phyloP scores from a whole-genome alignment of 2,329 filamentous ascomycete genomes.

The Pseudocercospora fijiensis region DNA sequence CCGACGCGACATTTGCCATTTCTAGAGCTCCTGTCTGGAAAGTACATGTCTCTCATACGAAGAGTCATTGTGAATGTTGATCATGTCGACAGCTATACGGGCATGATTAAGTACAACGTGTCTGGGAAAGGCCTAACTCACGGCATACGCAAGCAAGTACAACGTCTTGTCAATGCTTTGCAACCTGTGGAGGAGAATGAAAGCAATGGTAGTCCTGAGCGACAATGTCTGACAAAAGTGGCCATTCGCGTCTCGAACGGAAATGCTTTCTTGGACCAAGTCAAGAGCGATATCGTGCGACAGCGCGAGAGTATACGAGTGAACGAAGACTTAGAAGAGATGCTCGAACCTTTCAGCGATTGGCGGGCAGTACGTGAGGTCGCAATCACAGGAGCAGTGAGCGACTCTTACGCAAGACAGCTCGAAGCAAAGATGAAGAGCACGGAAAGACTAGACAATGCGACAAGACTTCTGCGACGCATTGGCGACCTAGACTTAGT shows the following conservation, averaged over 20 bases:
- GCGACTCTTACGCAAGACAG: constrained; percentile 38
- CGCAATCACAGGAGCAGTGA: constrained; percentile 43
- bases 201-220: neutral
- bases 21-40: constrained; percentile 44
- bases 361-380: constrained; percentile 41
- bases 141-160: constrained; percentile 44
- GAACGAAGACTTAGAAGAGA: constrained; percentile 41
- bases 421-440: constrained; percentile 40
- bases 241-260: constrained; percentile 35
- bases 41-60: constrained; percentile 45
- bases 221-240: constrained; percentile 26
- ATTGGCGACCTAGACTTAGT: constrained; percentile 17
- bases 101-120: constrained; percentile 55
- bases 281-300: constrained; percentile 32
- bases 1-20: constrained; percentile 44
- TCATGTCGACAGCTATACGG: constrained; percentile 51
- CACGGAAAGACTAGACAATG: constrained; percentile 7
- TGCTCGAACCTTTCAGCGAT: constrained; percentile 45
- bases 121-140: constrained; percentile 46
- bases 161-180: constrained; percentile 44
- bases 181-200: constrained; percentile 26
- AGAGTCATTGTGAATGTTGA: constrained; percentile 48
- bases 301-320: constrained; percentile 35
- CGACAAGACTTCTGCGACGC: constrained; percentile 3
- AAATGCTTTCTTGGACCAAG: constrained; percentile 34